Evolutionary conservation across 208 protist species (phyloP).

Genomic region (Naegleria fowleri): DNA sequence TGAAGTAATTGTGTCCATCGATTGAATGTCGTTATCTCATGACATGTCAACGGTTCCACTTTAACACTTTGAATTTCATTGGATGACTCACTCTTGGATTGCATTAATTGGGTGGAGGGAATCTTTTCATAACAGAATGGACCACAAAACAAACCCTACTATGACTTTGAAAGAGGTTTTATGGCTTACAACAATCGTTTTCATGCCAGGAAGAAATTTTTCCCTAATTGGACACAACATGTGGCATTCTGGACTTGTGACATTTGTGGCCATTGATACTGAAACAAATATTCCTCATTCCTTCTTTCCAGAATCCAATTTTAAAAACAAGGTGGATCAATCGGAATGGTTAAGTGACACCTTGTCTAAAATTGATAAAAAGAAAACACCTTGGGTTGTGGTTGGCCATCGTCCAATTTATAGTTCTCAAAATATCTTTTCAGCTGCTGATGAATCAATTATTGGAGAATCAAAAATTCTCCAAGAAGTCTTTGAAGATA

Average conservation of each 20-base stretch:
- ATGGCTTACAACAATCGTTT: background rate
- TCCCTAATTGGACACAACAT: background rate
- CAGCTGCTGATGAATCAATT: background rate
- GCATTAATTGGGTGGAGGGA: too few relatives aligned
- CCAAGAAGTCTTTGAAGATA: background rate
- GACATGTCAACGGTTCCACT: too few relatives aligned
- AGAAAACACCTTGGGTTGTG: conserved; percentile 49
- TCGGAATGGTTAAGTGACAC: conserved; percentile 49
- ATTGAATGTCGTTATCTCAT: too few relatives aligned
- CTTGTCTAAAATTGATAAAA: conserved; percentile 40
- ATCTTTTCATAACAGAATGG: background rate
- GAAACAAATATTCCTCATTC: background rate
- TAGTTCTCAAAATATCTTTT: background rate
- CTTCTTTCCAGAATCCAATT: background rate
- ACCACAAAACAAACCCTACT: background rate
- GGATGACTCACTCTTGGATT: too few relatives aligned
- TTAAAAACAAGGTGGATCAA: conserved; percentile 22
- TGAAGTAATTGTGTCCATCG: too few relatives aligned
- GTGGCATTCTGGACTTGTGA: background rate
- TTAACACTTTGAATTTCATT: too few relatives aligned
- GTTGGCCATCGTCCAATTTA: conserved; percentile 50
- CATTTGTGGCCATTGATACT: background rate
- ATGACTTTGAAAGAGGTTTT: background rate
- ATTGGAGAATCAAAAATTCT: background rate
- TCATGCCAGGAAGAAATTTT: background rate